A percentile compares a stretch with the other conserved stretches of the same genome.
These are phyloP conservation scores for Penicillium sp. DNA, from an alignment of 2,329 filamentous ascomycete species.

Conservation along the genomic window DNA sequence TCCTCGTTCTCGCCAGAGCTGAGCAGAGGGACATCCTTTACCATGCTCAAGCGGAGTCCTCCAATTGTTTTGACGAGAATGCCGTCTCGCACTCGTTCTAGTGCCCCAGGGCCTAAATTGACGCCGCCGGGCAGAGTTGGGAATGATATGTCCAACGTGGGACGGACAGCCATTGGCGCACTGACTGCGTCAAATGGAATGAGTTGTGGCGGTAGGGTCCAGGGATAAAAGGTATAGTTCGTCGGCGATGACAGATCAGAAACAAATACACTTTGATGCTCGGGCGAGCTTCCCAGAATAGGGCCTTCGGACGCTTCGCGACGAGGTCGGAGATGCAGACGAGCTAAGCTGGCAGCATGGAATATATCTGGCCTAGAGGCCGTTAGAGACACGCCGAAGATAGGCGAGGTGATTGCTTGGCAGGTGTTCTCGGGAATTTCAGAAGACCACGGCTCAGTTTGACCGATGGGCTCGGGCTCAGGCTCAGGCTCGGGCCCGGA, in stretches of 20 bases:
- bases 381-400: constrained; percentile 76
- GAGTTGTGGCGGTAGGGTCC: constrained; percentile 80
- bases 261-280: constrained; percentile 60
- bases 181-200: constrained; percentile 80
- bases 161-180: constrained; percentile 69
- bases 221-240: constrained; percentile 88
- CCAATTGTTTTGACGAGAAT: constrained; percentile 65
- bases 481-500: too few species aligned
- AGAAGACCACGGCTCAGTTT: constrained; percentile 14
- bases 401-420: constrained; percentile 63
- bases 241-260: constrained; percentile 63
- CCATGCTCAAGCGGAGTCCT: constrained; percentile 59
- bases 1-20: constrained; percentile 29
- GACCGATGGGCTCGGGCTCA: too few species aligned
- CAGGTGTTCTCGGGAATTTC: constrained; percentile 59
- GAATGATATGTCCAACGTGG: constrained; percentile 73
- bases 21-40: constrained; percentile 48
- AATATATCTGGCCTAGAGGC: constrained; percentile 82
- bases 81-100: constrained; percentile 63
- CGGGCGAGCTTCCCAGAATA: constrained; percentile 57
- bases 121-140: constrained; percentile 58
- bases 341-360: constrained; percentile 83
- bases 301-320: constrained; percentile 61
- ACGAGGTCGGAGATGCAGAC: constrained; percentile 74
- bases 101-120: constrained; percentile 48